A percentile compares a stretch with the other conserved stretches of the same genome.
These are phyloP conservation scores for Stachybotrys elegans DNA, from an alignment of 2,329 filamentous ascomycete species.

Conservation along the genomic window DNA sequence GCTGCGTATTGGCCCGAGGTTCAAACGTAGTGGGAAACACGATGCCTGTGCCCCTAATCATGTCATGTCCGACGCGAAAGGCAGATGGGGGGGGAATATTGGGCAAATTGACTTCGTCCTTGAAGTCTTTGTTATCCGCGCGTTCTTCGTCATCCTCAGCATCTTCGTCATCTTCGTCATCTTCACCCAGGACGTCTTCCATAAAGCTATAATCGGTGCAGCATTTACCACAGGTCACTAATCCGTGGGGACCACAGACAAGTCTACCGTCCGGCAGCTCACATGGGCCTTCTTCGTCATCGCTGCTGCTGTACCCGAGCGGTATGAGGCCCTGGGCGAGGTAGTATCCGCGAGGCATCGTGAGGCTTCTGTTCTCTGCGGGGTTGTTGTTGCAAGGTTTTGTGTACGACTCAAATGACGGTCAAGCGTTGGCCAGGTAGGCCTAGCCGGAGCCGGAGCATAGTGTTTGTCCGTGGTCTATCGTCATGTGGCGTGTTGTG, in stretches of 20 bases:
- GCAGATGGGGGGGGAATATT: neutral
- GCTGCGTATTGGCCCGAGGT: neutral
- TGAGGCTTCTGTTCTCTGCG: constrained; percentile 2
- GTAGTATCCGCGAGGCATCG: constrained; percentile 9
- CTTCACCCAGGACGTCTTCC: constrained; percentile 17
- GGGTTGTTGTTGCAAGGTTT: no score
- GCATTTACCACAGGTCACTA: constrained; percentile 25
- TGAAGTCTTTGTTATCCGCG: neutral
- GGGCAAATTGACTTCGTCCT: neutral
- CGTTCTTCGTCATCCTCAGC: constrained; percentile 7
- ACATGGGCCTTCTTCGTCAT: constrained; percentile 27
- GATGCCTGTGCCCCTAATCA: neutral
- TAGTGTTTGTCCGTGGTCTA: no score
- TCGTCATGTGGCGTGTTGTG: no score
- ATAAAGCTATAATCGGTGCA: constrained; percentile 30
- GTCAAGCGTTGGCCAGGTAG: no score
- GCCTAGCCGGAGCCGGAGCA: no score
- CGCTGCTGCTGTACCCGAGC: constrained; percentile 10
- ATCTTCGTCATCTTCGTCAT: constrained; percentile 9
- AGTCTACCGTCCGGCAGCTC: constrained; percentile 29
- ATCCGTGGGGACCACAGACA: constrained; percentile 27
- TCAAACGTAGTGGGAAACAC: neutral
- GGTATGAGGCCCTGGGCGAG: constrained; percentile 8
- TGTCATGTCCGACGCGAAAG: neutral
- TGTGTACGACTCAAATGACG: no score